Evolutionary conservation across 768 basidiomycete genomes (phyloP).

Genomic region (Tricholoma hemisulphureum): DNA sequence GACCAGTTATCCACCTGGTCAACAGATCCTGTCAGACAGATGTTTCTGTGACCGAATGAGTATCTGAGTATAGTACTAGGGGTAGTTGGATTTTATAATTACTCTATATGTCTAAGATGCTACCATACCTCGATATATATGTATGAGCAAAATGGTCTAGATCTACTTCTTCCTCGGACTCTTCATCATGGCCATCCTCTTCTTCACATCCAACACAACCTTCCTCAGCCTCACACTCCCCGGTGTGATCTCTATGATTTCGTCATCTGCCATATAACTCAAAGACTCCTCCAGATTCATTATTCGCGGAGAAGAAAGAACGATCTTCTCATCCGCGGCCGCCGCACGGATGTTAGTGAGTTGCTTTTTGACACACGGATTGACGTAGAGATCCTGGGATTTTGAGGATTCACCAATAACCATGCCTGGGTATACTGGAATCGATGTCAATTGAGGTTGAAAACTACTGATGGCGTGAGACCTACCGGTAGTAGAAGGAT

Average conservation of each 20-base stretch:
- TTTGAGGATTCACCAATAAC: constrained; percentile 51
- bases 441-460: not conserved
- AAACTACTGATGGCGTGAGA: not conserved
- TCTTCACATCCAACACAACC: constrained; percentile 36
- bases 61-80: no score
- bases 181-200: constrained; percentile 32
- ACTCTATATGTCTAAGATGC: not conserved
- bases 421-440: constrained; percentile 49
- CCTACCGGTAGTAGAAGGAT: constrained; percentile 41
- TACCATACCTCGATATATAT: not conserved
- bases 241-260: constrained; percentile 49
- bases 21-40: constrained; percentile 62
- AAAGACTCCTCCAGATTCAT: constrained; percentile 48
- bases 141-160: not conserved
- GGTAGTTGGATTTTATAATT: not conserved
- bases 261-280: constrained; percentile 50
- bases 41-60: constrained; percentile 34
- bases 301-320: constrained; percentile 40
- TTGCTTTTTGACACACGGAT: constrained; percentile 49
- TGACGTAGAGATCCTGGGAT: constrained; percentile 44
- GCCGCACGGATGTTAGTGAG: constrained; percentile 50
- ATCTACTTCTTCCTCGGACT: constrained; percentile 26
- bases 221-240: constrained; percentile 42
- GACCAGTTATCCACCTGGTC: constrained; percentile 59
- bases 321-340: constrained; percentile 49